Base-by-base conservation (phyloP, 139 green algal species). In the Spirogloea muscicola region DNA sequence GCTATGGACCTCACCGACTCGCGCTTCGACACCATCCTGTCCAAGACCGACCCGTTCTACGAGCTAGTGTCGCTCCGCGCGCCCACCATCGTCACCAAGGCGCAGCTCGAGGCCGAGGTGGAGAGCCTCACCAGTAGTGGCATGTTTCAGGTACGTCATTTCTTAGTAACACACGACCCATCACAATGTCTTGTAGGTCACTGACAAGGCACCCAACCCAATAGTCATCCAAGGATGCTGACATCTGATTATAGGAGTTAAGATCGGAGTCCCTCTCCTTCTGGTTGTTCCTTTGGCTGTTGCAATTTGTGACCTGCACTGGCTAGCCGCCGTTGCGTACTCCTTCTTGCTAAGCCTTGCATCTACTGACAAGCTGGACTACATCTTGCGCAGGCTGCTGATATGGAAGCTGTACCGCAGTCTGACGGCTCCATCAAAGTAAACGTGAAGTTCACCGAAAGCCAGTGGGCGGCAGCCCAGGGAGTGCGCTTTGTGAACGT, bases 121-220 rank as follows among this genome's bases (percentile, higher is more conserved):
- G n/a, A 48, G 1, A 71, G 34, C 42, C 61, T 77, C 25, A 29
- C 34, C 36, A 34, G 21, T 0, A 74, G 41, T 1, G 68, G 68
- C 38, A 71, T 77, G 68, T 77, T 77, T 29, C 58, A 75, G 25
- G 49, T 59, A 10, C n/a, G n/a, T n/a, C n/a, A n/a, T n/a, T n/a
- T n/a, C n/a, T n/a, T n/a, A n/a, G n/a, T n/a, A n/a, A n/a, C n/a
- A n/a, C n/a, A n/a, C n/a, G n/a, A n/a, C n/a, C n/a, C n/a, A n/a
- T n/a, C n/a, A n/a, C n/a, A n/a, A n/a, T n/a, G n/a, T n/a, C n/a
- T n/a, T n/a, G n/a, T n/a, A n/a, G n/a, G n/a, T n/a, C n/a, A n/a
- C n/a, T n/a, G n/a, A n/a, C n/a, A n/a, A n/a, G n/a, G n/a, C n/a
- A n/a, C n/a, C n/a, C n/a, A n/a, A n/a, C n/a, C n/a, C n/a, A n/a